Percentiles rank a stretch among this genome's conserved stretches.
phyloP scores from a whole-genome alignment of 805 yeast genomes.

The Starmera quercuum region DNA sequence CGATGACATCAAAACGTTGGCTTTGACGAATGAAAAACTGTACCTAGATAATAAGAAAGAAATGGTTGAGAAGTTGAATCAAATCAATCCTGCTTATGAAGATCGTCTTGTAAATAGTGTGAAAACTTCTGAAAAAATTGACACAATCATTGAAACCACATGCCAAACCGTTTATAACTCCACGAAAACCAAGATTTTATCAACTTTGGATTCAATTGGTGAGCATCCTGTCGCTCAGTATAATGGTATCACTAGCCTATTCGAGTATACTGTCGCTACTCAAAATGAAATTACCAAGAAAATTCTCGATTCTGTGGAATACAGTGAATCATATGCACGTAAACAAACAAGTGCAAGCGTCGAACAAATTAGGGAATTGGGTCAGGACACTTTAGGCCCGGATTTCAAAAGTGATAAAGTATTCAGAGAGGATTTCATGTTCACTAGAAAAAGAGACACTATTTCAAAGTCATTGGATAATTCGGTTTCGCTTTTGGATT shows the following conservation, averaged over 20 bases:
- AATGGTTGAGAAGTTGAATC: conserved; percentile 40
- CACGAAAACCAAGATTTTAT: conserved; percentile 45
- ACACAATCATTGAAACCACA: conserved; percentile 52
- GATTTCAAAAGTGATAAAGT: conserved; percentile 47
- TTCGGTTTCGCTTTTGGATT: conserved; percentile 60
- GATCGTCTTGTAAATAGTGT: conserved; percentile 42
- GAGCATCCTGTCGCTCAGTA: conserved; percentile 44
- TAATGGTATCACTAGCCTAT: conserved; percentile 54
- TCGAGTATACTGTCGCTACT: conserved; percentile 62
- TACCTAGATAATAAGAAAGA: conserved; percentile 42
- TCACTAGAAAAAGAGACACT: conserved; percentile 62
- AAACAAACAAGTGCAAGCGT: conserved; percentile 52
- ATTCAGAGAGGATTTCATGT: conserved; percentile 76
- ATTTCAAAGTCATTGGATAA: conserved; percentile 50
- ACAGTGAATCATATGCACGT: conserved; percentile 67
- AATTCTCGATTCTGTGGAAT: conserved; percentile 54
- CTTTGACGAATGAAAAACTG: conserved; percentile 54
- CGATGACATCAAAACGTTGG: conserved; percentile 52
- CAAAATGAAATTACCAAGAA: conserved; percentile 60
- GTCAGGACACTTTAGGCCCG: conserved; percentile 56
- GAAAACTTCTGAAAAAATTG: conserved; percentile 50
- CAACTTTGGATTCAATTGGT: conserved; percentile 44
- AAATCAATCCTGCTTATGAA: conserved; percentile 59
- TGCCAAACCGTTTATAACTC: conserved; percentile 51
- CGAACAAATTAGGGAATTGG: conserved; percentile 51